Evolutionary conservation across 2,329 filamentous ascomycete genomes (phyloP).

Genomic region (Tolypocladium album): DNA sequence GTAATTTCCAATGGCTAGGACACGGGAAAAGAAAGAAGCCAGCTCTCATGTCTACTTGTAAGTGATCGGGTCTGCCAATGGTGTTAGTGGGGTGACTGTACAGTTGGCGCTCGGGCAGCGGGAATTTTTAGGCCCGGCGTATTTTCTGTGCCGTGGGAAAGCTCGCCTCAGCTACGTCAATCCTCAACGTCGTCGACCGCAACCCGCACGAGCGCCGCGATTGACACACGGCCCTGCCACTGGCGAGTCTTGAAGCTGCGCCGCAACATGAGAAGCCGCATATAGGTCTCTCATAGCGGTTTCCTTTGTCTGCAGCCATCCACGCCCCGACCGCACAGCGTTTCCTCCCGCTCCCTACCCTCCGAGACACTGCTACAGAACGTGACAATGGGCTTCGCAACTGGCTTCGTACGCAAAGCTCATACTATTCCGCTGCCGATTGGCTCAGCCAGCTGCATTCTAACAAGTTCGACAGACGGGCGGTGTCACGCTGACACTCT

Average conservation of each 20-base stretch:
- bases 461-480: constrained; percentile 43
- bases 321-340: background rate
- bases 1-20: background rate
- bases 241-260: constrained; percentile 14
- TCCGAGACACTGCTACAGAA: constrained; percentile 1
- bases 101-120: background rate
- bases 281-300: constrained; percentile 6
- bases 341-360: background rate
- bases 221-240: background rate
- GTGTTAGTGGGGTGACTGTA: background rate
- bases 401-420: constrained; percentile 56
- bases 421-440: background rate
- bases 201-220: background rate
- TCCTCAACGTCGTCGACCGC: background rate
- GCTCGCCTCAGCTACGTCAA: background rate
- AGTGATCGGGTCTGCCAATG: no score
- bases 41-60: no score
- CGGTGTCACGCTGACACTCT: constrained; percentile 65
- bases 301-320: background rate
- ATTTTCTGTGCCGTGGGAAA: background rate
- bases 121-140: background rate
- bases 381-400: constrained; percentile 58
- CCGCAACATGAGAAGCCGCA: constrained; percentile 20
- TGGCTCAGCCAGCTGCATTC: background rate
- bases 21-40: no score